phyloP scores from a whole-genome alignment of 345 rosid genomes.

The Eutrema yunnanense region DNA sequence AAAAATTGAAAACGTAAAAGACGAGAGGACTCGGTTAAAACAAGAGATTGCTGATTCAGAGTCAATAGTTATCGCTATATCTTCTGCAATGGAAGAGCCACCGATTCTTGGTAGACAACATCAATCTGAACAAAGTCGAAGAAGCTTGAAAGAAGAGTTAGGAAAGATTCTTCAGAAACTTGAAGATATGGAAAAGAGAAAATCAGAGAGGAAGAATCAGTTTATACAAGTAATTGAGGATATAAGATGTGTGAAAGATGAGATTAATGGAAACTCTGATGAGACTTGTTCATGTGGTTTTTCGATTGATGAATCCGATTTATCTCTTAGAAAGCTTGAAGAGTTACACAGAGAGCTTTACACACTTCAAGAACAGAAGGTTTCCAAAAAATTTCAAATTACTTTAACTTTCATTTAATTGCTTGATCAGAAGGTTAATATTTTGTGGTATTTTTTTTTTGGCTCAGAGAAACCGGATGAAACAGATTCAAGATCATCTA shows the following conservation, averaged over 20 bases:
- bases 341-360: constrained; percentile 61
- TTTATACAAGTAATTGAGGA: constrained; percentile 63
- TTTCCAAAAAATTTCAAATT: not conserved
- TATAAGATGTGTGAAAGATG: constrained; percentile 45
- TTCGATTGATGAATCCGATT: constrained; percentile 60
- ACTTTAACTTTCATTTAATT: not conserved
- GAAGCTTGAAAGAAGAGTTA: constrained; percentile 80
- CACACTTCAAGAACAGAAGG: constrained; percentile 75
- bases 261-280: constrained; percentile 43
- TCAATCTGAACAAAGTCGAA: constrained; percentile 64
- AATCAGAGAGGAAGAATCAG: constrained; percentile 67
- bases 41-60: constrained; percentile 73
- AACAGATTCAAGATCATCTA: constrained; percentile 53
- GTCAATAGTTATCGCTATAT: constrained; percentile 71
- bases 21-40: constrained; percentile 51
- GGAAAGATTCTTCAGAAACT: constrained; percentile 61
- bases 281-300: constrained; percentile 30
- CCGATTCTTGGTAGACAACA: constrained; percentile 66
- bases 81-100: constrained; percentile 84
- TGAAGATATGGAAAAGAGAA: constrained; percentile 82
- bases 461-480: constrained; percentile 57
- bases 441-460: not conserved
- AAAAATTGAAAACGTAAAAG: constrained; percentile 67
- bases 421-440: not conserved
- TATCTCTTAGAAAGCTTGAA: constrained; percentile 73